Base-by-base conservation (phyloP, 2,329 filamentous ascomycete genomes). In the Calonectria henricotiae region DNA sequence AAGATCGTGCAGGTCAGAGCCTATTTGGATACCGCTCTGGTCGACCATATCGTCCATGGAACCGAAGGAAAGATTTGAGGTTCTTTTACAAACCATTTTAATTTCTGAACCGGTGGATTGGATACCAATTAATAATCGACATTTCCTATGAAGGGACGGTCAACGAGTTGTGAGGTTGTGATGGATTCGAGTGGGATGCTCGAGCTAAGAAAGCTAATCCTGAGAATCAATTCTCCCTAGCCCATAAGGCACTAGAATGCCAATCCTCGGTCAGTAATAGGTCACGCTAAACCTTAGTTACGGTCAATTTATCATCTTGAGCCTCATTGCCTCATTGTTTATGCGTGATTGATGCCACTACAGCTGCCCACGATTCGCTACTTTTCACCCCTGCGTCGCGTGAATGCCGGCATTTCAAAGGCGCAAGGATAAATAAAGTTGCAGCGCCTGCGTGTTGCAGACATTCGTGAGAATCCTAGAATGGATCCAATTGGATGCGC, bases 1-100 rank as follows among this genome's bases (percentile, higher is more conserved):
- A 30, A 44, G 55, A 61, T 61, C 20, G 55, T 61, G 37, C 55
- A 61, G 25, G 55, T 61, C 37, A 32, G 55, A 20, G 55, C 55
- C 20, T 61, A 61, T 41, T 37, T 61, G 8, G 55, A 61, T n/a
- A 61, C 55, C 15, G 55, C 55, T 9, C 9, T 61, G 55, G 55
- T 61, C 15, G 55, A 61, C 27, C 23, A 43, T 25, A 61, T 63
- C 46, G 61, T 63, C 20, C 32, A 63, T 8, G 44, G 61, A 49
- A 63, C 37, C 30, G 61, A 63, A 13, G 44, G 41, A 44, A 61
- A 44, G 8, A 30, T 61, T 44, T 61, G 25, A 23, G 12, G 25
- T 13, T 4, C 3, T 17, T 27, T 25, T 37, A 27, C 17, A 20
- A 49, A 17, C 23, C 23, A 27, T 30, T 27, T 7, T 23, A 49